Evolutionary conservation across 495 filamentous ascomycete genomes (phyloP), one percentile per base, ranked within the genome.

Genomic region (Polyplosphaeria fusca): DNA sequence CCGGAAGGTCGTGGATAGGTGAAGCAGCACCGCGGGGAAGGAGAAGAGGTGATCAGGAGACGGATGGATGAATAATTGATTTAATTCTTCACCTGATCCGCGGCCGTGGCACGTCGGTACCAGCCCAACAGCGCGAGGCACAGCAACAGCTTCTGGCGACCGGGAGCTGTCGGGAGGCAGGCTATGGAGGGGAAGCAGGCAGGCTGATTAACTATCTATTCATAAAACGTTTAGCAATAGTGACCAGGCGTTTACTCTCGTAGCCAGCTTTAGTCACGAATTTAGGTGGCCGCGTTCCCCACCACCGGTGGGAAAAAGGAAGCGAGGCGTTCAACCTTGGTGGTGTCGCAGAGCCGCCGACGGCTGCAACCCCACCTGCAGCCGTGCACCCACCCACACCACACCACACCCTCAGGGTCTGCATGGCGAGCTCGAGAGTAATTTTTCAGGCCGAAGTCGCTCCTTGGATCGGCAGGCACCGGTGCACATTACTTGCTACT

Each of bases 321-420:
- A 56, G 35, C 47, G 47, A 54, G 24, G n/a, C n/a, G n/a, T n/a
- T n/a, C n/a, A n/a, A n/a, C n/a, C n/a, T n/a, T n/a, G 30, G 20
- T 12, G 52, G 5, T 55, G 52, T 55, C 25, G 52, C 52, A 55
- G 53, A 56, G 53, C 53, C 53, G 53, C 53, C 47, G 47, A 24
- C 41, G 53, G 32, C 32, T 39, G 43, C n/a, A n/a, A n/a, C n/a
- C n/a, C n/a, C n/a, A n/a, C n/a, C n/a, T n/a, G n/a, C n/a, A n/a
- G n/a, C n/a, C n/a, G n/a, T n/a, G n/a, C n/a, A n/a, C n/a, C n/a
- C n/a, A n/a, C n/a, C n/a, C n/a, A n/a, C n/a, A n/a, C n/a, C n/a
- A n/a, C n/a, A n/a, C n/a, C n/a, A n/a, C n/a, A n/a, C n/a, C n/a
- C n/a, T n/a, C n/a, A n/a, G n/a, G n/a, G n/a, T n/a, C n/a, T n/a